These are phyloP conservation scores for Guyanaporus albipodus DNA, from an alignment of 768 basidiomycete species.

Conservation along the genomic window DNA sequence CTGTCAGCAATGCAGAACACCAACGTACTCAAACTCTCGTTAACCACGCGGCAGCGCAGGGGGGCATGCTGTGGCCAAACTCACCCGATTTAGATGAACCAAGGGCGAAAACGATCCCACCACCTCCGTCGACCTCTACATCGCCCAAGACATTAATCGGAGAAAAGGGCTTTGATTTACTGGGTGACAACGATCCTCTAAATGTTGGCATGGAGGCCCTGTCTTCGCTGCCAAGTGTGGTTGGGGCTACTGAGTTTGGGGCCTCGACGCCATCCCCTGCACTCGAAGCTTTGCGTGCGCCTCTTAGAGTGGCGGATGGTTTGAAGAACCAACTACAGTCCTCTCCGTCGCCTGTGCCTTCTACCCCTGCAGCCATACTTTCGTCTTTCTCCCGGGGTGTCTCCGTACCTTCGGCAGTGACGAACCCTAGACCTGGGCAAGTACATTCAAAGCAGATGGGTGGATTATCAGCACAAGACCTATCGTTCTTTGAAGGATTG, in stretches of 20 bases:
- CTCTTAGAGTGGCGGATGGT: constrained; percentile 2
- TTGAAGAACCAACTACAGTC: constrained; percentile 13
- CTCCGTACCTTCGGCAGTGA: constrained; percentile 7
- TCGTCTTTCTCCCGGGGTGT: constrained; percentile 12
- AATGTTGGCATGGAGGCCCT: background rate
- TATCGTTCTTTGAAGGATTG: constrained; percentile 83
- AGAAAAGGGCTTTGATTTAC: constrained; percentile 14
- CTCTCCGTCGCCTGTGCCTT: constrained; percentile 12
- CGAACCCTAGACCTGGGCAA: constrained; percentile 8
- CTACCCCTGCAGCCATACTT: constrained; percentile 16
- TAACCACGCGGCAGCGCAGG: constrained; percentile 49
- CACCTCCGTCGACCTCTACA: constrained; percentile 17
- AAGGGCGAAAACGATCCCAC: constrained; percentile 27
- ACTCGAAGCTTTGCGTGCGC: background rate
- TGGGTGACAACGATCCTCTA: constrained; percentile 11
- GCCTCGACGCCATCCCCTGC: background rate
- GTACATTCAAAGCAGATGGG: constrained; percentile 34
- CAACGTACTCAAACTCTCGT: constrained; percentile 56
- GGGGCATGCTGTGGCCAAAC: constrained; percentile 39
- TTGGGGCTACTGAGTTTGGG: background rate
- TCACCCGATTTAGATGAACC: constrained; percentile 15
- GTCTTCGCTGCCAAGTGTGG: background rate
- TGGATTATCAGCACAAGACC: constrained; percentile 76
- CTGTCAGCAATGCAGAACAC: constrained; percentile 43
- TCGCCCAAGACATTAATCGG: constrained; percentile 1